Evolutionary conservation across 495 filamentous ascomycete genomes (phyloP).

Genomic region (Neurospora pannonica): DNA sequence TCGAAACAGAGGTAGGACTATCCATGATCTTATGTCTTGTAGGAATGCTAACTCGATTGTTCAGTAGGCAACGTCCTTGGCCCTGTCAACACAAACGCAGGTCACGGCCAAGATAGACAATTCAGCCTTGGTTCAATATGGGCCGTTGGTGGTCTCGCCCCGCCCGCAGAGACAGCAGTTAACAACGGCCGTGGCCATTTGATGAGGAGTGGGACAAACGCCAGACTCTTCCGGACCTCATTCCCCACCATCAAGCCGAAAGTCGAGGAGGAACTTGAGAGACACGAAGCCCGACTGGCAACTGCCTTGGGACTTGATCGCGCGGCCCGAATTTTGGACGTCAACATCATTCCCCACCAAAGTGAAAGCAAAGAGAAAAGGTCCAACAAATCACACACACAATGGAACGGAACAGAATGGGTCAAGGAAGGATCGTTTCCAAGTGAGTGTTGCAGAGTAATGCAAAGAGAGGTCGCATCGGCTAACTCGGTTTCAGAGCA

Average conservation of each 20-base stretch:
- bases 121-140: constrained; percentile 67
- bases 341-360: constrained; percentile 12
- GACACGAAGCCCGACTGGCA: constrained; percentile 69
- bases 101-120: constrained; percentile 21
- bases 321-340: constrained; percentile 46
- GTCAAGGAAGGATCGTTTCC: constrained; percentile 35
- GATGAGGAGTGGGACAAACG: constrained; percentile 61
- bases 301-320: constrained; percentile 76
- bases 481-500: neutral
- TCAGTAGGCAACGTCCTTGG: constrained; percentile 29
- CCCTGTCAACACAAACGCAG: constrained; percentile 17
- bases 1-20: constrained; percentile 15
- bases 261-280: constrained; percentile 50
- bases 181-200: constrained; percentile 54
- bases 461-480: neutral
- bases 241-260: constrained; percentile 43
- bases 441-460: constrained; percentile 33
- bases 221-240: constrained; percentile 60
- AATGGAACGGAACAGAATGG: constrained; percentile 56
- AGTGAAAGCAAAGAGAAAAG: constrained; percentile 13
- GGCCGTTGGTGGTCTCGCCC: constrained; percentile 62
- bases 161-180: constrained; percentile 40
- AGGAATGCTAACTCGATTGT: neutral
- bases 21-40: neutral
- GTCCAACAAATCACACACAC: constrained; percentile 9